Evolutionary conservation across 371 early-diverging fungal species (phyloP).

Genomic region (Mucor piriformis): DNA sequence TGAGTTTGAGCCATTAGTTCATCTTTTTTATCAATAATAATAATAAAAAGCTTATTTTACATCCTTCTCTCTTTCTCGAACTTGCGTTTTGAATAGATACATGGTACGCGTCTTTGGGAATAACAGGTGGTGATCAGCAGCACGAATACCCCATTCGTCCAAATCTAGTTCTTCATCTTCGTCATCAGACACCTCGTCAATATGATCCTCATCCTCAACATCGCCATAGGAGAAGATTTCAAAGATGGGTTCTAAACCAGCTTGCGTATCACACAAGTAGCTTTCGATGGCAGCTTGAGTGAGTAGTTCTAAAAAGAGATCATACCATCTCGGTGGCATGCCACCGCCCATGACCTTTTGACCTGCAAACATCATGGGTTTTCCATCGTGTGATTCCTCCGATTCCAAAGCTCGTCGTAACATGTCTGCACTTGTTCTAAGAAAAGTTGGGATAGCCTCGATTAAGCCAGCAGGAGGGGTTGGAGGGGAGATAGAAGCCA

Average conservation of each 20-base stretch:
- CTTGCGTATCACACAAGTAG: slow-evolving; percentile 59
- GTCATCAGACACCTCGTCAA: slow-evolving; percentile 20
- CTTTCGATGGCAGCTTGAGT: slow-evolving; percentile 66
- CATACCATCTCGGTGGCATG: slow-evolving; percentile 63
- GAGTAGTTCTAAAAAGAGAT: slow-evolving; percentile 59
- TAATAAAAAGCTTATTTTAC: slow-evolving; percentile 12
- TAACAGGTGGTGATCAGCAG: slow-evolving; percentile 51
- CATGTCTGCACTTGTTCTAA: slow-evolving; percentile 61
- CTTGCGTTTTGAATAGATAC: slow-evolving; percentile 49
- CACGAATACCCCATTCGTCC: slow-evolving; percentile 43
- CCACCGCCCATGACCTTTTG: slow-evolving; percentile 58
- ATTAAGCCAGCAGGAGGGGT: slow-evolving; percentile 46
- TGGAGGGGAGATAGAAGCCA: slow-evolving; percentile 15
- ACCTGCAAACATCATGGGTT: slow-evolving; percentile 47
- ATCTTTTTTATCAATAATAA: neutral
- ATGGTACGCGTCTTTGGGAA: slow-evolving; percentile 57
- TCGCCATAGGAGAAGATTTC: slow-evolving; percentile 67
- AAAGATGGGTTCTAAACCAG: slow-evolving; percentile 56
- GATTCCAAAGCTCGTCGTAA: slow-evolving; percentile 42
- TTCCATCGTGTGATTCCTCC: slow-evolving; percentile 24
- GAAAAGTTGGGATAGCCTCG: slow-evolving; percentile 61
- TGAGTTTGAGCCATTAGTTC: neutral
- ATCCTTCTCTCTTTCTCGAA: slow-evolving; percentile 54
- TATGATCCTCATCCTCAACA: slow-evolving; percentile 52
- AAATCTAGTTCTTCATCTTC: slow-evolving; percentile 27